Base-by-base conservation (phyloP, 2,329 filamentous ascomycete species). In the Lecanicillium sp. region DNA sequence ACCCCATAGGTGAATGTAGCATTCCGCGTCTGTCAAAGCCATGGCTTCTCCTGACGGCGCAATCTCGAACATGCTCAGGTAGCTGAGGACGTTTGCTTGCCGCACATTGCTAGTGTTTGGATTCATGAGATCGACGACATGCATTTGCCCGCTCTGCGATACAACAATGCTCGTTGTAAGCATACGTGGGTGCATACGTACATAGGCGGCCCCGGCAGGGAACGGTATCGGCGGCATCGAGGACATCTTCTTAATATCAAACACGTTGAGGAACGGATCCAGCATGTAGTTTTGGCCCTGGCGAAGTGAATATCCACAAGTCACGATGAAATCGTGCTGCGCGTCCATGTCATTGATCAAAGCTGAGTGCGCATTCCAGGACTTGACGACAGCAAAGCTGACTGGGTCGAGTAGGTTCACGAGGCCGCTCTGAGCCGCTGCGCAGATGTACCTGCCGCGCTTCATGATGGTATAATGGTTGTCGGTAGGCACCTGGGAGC, bases 261-360 rank as follows among this genome's bases (percentile, higher is more conserved):
- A 97, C 25, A 97, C 88, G 50, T 96, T 94, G 43, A 95, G 87
- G 42, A 97, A 81, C 0, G 88, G 87, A 55, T 98, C 92, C 25
- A 94, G 77, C 67, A 94, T 88, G 46, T 85, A 84, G 29, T 79
- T 79, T 41, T 69, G 66, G 2, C 65, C 62, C 53, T 89, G 87
- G 48, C 90, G 79, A 17, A 87, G 74, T 2, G 90, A 94, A 62
- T 87, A 94, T 27, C 92, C 92, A 59, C 92, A 98, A 4, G 92
- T 97, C 17, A 97, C 84, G 39, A 98, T 79, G 49, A 92, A 92
- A 58, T 97, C 90, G 54, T 92, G 87, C 55, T 92, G 86, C 8
- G 89, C 87, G 64, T 98, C 92, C 86, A 98, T 96, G 58, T 97
- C 90, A 59, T 87, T 95, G 57, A 98, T 86, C 37, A 81, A 77